Evolutionary conservation across 768 basidiomycete species (phyloP).

Genomic region (Dioszegia hungarica): DNA sequence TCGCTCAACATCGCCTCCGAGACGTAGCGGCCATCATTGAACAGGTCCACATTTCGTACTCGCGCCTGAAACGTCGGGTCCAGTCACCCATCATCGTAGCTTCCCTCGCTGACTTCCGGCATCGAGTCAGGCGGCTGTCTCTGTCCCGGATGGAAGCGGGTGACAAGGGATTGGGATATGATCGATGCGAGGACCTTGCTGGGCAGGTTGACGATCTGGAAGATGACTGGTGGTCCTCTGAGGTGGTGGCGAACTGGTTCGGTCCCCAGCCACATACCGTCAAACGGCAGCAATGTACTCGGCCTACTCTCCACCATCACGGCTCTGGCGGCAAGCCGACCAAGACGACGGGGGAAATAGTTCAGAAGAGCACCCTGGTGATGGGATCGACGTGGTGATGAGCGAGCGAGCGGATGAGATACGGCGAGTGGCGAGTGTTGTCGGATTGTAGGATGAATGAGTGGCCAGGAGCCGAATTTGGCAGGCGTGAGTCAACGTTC

Average conservation of each 20-base stretch:
- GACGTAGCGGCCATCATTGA: background rate
- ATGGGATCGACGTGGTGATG: background rate
- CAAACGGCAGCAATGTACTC: background rate
- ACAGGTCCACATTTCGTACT: background rate
- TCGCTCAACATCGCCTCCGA: background rate
- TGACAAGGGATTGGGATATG: no score
- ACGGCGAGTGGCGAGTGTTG: background rate
- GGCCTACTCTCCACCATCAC: no score
- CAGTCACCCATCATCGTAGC: conserved; percentile 10
- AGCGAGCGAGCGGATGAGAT: background rate
- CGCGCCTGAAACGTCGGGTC: background rate
- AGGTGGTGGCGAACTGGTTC: conserved; percentile 34
- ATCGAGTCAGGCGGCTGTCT: background rate
- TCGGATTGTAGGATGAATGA: conserved; percentile 4
- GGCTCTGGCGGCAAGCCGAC: background rate
- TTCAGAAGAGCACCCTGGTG: background rate
- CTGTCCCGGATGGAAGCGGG: background rate
- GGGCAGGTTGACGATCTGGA: conserved; percentile 19
- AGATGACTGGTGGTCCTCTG: conserved; percentile 31
- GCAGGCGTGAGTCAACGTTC: no score
- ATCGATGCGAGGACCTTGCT: background rate
- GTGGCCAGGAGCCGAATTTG: no score
- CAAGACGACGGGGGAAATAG: background rate
- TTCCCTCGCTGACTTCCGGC: conserved; percentile 6
- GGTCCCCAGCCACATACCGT: conserved; percentile 24